Base-by-base conservation (phyloP, 805 yeast genomes). In the Torulaspora gathmanii region DNA sequence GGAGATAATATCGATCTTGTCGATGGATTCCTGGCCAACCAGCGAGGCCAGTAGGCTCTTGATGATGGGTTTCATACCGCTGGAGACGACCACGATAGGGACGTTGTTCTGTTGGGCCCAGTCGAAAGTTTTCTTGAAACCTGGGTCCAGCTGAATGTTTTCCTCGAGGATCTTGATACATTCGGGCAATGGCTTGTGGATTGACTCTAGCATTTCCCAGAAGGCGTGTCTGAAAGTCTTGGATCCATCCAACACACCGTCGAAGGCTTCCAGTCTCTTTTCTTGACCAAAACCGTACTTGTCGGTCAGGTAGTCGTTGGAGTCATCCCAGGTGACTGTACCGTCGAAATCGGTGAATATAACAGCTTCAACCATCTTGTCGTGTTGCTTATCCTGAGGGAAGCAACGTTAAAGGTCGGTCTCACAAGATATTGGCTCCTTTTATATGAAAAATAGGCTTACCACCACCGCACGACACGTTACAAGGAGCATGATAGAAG, bases 331-430 rank as follows among this genome's bases (percentile, higher is more conserved):
- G 10, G 99, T 93, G 52, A 93, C 93, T 2, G 99, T 93, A 23
- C 99, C 99, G 64, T 93, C 99, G 80, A 95, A 93, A 66, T 93
- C 99, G 34, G 97, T 86, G 72, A 93, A 93, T 34, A 93, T 84
- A 58, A 93, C 88, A 37, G 95, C 91, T 51, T 77, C 75, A 41
- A 57, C 61, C 68, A 64, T 64, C 17, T 44, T 26, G 16, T 29
- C 26, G 33, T 17, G 25, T 33, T 23, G 17, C 13, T 8, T 9
- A 31, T 4, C n/a, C 26, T 33, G 22, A 13, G 10, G 9, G 13
- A 17, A 9, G 23, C 33, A 8, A 33, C 15, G 28, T n/a, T 17
- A 2, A 22, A 11, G 19, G 33, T 30, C 6, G 17, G 22, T 19
- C 13, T 15, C 9, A 6, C 7, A 16, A n/a, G 41, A 13, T 16